Base-by-base conservation (phyloP, 495 filamentous ascomycete genomes). In the Neurospora tetrasperma region DNA sequence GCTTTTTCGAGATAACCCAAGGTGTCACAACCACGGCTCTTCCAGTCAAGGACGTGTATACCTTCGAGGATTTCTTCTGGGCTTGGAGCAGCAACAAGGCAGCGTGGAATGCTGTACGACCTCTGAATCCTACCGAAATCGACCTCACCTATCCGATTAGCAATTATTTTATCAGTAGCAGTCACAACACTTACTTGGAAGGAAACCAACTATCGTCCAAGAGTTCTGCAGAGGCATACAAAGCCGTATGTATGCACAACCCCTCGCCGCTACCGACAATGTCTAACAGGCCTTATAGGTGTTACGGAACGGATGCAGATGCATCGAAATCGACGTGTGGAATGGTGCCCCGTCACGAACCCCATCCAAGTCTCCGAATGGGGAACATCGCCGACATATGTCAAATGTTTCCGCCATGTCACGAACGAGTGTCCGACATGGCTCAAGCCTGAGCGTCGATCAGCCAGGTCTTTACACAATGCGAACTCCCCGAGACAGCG, bases 301-400 rank as follows among this genome's bases (percentile, higher is more conserved):
- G 4, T 88, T 98, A 5, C 82, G 87, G 18, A 87, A 88, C 46
- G 93, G 94, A 39, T 96, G 95, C 75, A 88, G 96, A 41, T 97
- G 93, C 74, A 93, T 98, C 41, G 95, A 98, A 80, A 97, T 98
- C 76, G 95, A 98, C 79, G 94, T 98, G 10, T 97, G 94, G 93
- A 92, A 98, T 81, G 92, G 94, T 3, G 73, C 80, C 5, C 48
- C 72, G 3, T 73, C 79, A 23, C 76, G 77, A 12, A 71, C 74
- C 0, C 71, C 75, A 3, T 82, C 81, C 48, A 79, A 75, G 41
- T 79, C 79, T 4, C 80, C 81, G 16, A 42, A 72, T 40, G 72
- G 68, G 20, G 74, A 79, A 35, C 82, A 85, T 43, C 73, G 74
- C 62, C 76, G 79, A 41, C 79, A 81, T 69, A 72, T 84, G 20